Evolutionary conservation across 2,329 filamentous ascomycete genomes (phyloP).

Genomic region (Cyclaneusma minus): DNA sequence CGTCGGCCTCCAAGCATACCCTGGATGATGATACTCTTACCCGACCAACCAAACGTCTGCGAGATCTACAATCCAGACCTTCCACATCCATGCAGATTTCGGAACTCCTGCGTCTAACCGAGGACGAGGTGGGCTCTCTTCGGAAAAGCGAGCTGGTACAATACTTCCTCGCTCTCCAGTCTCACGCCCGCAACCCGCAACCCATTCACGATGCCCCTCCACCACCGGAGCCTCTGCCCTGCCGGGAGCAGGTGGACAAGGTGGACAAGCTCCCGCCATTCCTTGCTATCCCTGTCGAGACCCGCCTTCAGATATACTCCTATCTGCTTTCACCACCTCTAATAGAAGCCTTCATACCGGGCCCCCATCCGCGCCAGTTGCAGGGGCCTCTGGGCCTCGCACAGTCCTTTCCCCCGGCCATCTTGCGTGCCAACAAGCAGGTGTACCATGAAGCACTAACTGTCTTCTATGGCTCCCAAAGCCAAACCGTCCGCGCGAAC

Average conservation of each 20-base stretch:
- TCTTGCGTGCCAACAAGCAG: conserved; percentile 12
- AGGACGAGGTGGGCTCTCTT: conserved; percentile 11
- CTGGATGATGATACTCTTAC: too few species aligned
- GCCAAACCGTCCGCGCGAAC: conserved; percentile 9
- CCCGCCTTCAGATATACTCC: conserved; percentile 11
- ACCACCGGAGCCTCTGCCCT: not conserved
- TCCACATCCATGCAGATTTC: conserved; percentile 4
- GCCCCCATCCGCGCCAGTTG: conserved; percentile 14
- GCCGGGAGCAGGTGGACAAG: not conserved
- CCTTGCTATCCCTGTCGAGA: conserved; percentile 12
- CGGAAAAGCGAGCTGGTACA: conserved; percentile 11
- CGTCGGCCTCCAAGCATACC: too few species aligned
- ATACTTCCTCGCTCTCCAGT: conserved; percentile 12
- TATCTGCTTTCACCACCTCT: conserved; percentile 7
- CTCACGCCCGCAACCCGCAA: conserved; percentile 9
- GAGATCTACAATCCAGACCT: too few species aligned
- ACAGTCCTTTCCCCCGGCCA: conserved; percentile 8
- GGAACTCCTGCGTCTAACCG: conserved; percentile 9
- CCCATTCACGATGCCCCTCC: conserved; percentile 3
- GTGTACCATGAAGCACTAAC: conserved; percentile 12
- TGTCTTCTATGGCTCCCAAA: conserved; percentile 11
- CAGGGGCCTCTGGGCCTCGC: conserved; percentile 12
- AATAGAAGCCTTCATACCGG: conserved; percentile 8
- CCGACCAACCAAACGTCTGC: too few species aligned
- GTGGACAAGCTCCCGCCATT: conserved; percentile 5